phyloP scores from a whole-genome alignment of 176 grass and related monocot species.

The Ananas comosus region DNA sequence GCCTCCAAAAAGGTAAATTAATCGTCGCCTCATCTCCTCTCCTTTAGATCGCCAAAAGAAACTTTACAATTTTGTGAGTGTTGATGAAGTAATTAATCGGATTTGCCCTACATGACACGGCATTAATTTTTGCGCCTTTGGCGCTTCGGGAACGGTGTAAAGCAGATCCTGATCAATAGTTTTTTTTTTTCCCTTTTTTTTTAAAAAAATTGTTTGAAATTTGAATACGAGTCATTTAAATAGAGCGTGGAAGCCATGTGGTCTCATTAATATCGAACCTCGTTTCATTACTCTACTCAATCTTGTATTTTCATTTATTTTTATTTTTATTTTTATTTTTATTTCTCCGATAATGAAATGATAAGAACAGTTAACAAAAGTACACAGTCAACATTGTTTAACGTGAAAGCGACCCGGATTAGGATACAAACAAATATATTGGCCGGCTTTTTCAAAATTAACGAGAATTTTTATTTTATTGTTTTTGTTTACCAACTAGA shows the following conservation, averaged over 20 bases:
- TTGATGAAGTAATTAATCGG: too few species aligned
- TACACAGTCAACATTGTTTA: not conserved
- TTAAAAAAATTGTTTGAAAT: not conserved
- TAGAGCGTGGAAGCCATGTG: conserved; percentile 24
- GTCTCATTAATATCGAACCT: conserved; percentile 26
- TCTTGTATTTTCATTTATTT: too few species aligned
- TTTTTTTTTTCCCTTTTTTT: not conserved
- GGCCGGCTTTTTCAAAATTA: conserved; percentile 31
- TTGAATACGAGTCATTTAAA: conserved; percentile 17
- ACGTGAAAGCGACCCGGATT: too few species aligned
- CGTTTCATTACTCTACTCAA: conserved; percentile 7
- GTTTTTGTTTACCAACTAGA: conserved; percentile 4
- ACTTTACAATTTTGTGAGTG: too few species aligned
- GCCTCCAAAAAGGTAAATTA: conserved; percentile 65
- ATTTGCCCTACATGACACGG: too few species aligned
- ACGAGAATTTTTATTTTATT: conserved; percentile 20
- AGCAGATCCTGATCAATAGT: not conserved
- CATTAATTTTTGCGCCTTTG: too few species aligned
- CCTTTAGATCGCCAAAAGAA: not conserved
- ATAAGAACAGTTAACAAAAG: conserved; percentile 17
- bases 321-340: too few species aligned
- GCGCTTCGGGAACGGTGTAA: too few species aligned
- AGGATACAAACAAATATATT: too few species aligned
- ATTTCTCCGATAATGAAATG: conserved; percentile 22
- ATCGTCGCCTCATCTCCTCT: not conserved